Evolutionary conservation across 352 stramenopile species (phyloP).

Genomic region (Globisporangium lucens): DNA sequence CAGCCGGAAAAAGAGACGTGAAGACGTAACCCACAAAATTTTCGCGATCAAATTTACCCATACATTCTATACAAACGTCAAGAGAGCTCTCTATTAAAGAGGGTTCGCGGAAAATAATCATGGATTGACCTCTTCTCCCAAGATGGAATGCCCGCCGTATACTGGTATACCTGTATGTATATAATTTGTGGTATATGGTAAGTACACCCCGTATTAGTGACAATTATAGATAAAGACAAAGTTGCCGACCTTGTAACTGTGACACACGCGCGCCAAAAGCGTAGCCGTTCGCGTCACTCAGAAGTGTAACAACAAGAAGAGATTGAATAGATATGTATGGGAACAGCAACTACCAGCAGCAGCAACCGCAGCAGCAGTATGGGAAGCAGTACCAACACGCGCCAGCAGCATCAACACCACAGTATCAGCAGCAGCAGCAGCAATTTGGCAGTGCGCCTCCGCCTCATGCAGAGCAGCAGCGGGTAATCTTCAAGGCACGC

Average conservation of each 20-base stretch:
- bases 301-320: background rate
- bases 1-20: too few relatives aligned
- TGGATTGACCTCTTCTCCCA: too few relatives aligned
- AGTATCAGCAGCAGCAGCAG: conserved; percentile 2
- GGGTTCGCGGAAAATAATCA: too few relatives aligned
- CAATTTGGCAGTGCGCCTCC: background rate
- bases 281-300: background rate
- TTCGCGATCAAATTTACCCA: too few relatives aligned
- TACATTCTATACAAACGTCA: too few relatives aligned
- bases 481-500: background rate
- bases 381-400: background rate
- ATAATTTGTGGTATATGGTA: background rate
- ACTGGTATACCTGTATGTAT: too few relatives aligned
- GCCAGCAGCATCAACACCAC: background rate
- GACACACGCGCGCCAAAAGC: background rate
- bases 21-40: too few relatives aligned
- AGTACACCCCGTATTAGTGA: background rate
- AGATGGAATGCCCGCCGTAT: too few relatives aligned
- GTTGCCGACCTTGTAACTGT: background rate
- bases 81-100: too few relatives aligned
- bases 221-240: background rate
- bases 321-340: background rate
- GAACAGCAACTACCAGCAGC: conserved; percentile 12
- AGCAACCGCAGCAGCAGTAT: background rate
- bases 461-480: conserved; percentile 1